These are phyloP conservation scores for Stephanodiscus triporus DNA, from an alignment of 108 stramenopile genomes.

Conservation along the genomic window DNA sequence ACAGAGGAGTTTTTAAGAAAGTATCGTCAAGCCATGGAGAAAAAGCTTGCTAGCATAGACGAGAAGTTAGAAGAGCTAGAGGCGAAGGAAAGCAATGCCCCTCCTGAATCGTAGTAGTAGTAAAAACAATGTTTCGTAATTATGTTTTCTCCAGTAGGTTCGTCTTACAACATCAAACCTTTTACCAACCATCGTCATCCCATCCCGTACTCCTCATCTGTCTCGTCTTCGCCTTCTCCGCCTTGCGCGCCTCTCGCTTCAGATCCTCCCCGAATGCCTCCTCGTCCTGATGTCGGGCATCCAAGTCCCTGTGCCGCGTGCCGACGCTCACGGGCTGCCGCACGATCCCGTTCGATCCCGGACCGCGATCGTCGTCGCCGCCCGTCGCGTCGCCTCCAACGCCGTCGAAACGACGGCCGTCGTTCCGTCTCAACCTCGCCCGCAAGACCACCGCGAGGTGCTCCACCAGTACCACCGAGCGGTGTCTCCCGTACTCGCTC, in stretches of 20 bases:
- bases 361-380: background rate
- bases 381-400: background rate
- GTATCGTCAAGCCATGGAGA: conserved; percentile 40
- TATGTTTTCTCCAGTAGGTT: background rate
- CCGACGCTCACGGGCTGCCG: conserved; percentile 52
- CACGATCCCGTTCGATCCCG: conserved; percentile 37
- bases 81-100: background rate
- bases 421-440: conserved; percentile 45
- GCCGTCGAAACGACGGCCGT: conserved; percentile 37
- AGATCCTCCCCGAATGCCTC: conserved; percentile 52
- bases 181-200: conserved; percentile 39
- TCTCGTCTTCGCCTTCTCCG: conserved; percentile 39
- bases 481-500: conserved; percentile 74
- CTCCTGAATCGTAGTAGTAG: background rate
- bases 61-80: conserved; percentile 41
- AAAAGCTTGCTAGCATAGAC: conserved; percentile 50
- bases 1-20: conserved; percentile 45
- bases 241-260: conserved; percentile 34
- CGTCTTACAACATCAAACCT: background rate
- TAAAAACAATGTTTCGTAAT: background rate
- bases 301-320: conserved; percentile 50
- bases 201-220: conserved; percentile 22
- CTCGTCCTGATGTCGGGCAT: conserved; percentile 46
- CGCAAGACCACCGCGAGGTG: conserved; percentile 47
- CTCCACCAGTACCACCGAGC: conserved; percentile 71